Base-by-base conservation (phyloP, 129 eudicot genomes). In the Chrysanthemum seticuspe region DNA sequence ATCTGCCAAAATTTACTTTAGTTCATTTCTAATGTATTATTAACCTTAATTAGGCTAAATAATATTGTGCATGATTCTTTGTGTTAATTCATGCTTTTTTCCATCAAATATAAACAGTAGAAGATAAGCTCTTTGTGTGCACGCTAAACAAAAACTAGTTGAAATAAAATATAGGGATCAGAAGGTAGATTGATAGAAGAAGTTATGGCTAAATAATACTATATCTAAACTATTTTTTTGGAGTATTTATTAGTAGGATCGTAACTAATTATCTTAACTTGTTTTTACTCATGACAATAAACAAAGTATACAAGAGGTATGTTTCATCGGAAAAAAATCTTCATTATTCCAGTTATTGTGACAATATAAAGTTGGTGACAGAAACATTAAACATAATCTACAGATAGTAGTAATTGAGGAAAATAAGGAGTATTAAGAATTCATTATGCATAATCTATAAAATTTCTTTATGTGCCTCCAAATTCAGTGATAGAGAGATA, bases 51-150 rank as follows among this genome's bases (percentile, higher is more conserved):
- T 36, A 40, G 65, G 2, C 19, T 27, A 62, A 62, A 31, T 13
- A 61, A 61, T 71, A 19, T 56, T 56, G 55, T 18, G 54, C 40
- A 40, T n/a, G 6, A 29, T 19, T 21, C 48, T 68, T 21, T 11
- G 52, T 23, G 60, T 51, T 27, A 7, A 13, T 51, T 27, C 5
- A 14, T 68, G 61, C 13, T n/a, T 9, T 5, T 54, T 34, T 10
- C 11, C n/a, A 13, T 40, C 13, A 34, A 36, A 56, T 56, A 27
- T 55, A 14, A 29, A 19, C 53, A 53, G 6, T 36, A 25, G 19
- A 18, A 56, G 13, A 55, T 54, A 18, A 16, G 63, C 7, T 54
- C 52, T 25, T 71, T 71, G 74, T 70, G 64, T 68, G 48, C 40
- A 70, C 10, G 13, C 36, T 14, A 18, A 10, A 55, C 19, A 5